Conservation (phyloP, 495 filamentous ascomycete genomes). For the Neurospora sp. region DNA sequence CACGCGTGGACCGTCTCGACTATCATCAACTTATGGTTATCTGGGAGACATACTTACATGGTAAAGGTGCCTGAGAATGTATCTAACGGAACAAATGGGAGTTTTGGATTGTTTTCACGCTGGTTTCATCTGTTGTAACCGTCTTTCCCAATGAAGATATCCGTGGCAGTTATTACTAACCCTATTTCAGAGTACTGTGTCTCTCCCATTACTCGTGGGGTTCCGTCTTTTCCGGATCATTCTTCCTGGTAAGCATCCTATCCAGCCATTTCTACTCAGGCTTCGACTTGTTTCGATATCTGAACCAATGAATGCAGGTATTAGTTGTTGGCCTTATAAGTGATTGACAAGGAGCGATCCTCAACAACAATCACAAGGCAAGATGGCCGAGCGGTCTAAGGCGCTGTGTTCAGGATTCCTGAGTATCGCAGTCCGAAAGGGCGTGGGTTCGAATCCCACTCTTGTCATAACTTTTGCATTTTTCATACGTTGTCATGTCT, state of each 20-base stretch:
- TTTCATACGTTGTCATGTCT: too few relatives aligned
- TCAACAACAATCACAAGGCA: constrained; percentile 3
- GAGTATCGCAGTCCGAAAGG: constrained; percentile 1
- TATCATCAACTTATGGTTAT: background rate
- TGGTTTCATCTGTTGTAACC: background rate
- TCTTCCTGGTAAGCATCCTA: background rate
- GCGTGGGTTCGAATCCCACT: constrained; percentile 11
- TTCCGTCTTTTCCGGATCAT: background rate
- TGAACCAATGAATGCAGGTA: background rate
- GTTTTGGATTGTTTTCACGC: background rate
- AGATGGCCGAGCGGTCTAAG: constrained; percentile 16
- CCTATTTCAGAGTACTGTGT: background rate
- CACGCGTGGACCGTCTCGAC: background rate
- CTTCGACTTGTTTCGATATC: background rate
- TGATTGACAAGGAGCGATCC: rapidly evolving
- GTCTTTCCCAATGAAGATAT: background rate
- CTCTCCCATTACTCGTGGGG: too few relatives aligned
- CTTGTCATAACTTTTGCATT: constrained; percentile 2
- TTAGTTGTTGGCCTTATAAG: too few relatives aligned
- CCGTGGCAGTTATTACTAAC: background rate
- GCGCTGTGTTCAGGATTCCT: constrained; percentile 10
- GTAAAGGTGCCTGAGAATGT: constrained; percentile 4
- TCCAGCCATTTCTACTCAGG: background rate
- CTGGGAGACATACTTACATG: background rate
- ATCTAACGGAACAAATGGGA: constrained; percentile 6